These are phyloP conservation scores for Lactarius vividus DNA, from an alignment of 768 basidiomycete genomes.

Conservation along the genomic window DNA sequence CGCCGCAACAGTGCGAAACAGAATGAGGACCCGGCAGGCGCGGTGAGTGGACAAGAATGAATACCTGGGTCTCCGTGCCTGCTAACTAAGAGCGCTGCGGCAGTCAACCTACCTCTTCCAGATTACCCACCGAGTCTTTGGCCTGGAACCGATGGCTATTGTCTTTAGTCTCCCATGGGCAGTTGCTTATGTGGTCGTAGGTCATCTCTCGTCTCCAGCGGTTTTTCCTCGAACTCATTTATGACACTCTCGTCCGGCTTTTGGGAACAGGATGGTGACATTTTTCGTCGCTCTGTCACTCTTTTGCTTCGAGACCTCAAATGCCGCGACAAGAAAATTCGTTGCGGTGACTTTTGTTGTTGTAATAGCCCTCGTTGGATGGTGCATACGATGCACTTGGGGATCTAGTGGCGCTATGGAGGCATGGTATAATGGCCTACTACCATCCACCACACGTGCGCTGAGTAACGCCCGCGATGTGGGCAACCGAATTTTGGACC, in stretches of 20 bases:
- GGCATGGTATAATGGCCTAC: neutral
- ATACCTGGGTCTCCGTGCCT: neutral
- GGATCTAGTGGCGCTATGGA: neutral
- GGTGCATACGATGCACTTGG: neutral
- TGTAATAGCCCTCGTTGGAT: neutral
- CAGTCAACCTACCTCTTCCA: conserved; percentile 30
- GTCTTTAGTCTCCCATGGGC: conserved; percentile 54
- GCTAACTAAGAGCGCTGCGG: neutral
- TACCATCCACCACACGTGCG: neutral
- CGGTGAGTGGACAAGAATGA: neutral
- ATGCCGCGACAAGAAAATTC: conserved; percentile 1
- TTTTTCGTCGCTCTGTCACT: conserved; percentile 7
- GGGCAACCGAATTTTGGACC: neutral
- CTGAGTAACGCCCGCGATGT: neutral
- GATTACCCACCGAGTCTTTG: neutral
- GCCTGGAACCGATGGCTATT: conserved; percentile 39
- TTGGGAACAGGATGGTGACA: conserved; percentile 8
- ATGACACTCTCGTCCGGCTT: neutral
- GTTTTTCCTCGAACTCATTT: neutral
- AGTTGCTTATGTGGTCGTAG: conserved; percentile 57
- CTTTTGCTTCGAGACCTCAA: conserved; percentile 9
- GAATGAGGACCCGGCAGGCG: conserved; percentile 32
- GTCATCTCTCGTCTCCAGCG: conserved; percentile 26
- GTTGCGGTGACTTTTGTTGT: neutral
- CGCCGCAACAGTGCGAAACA: conserved; percentile 41